These are phyloP conservation scores for Cerrena zonata DNA, from an alignment of 1,284 basidiomycete species.

Conservation along the genomic window DNA sequence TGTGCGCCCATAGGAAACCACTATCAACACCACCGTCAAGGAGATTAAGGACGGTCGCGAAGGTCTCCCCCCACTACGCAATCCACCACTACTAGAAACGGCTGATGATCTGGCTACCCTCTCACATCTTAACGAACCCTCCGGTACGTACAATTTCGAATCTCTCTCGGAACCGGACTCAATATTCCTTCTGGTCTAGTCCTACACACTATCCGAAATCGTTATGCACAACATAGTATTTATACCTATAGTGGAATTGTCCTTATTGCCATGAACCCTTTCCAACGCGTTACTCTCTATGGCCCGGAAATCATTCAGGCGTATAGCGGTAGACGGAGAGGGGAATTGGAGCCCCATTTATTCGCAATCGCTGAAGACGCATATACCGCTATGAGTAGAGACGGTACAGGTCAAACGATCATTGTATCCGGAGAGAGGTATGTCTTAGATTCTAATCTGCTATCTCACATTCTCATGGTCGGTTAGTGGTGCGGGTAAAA, in stretches of 20 bases:
- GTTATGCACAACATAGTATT: constrained; percentile 94
- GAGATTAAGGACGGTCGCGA: constrained; percentile 71
- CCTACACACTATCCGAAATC: constrained; percentile 92
- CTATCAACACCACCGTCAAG: constrained; percentile 71
- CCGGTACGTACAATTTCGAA: constrained; percentile 50
- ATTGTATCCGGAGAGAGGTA: constrained; percentile 98
- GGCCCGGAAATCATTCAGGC: constrained; percentile 96
- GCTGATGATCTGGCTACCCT: constrained; percentile 97
- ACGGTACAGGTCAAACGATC: constrained; percentile 94
- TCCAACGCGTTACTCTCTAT: constrained; percentile 89
- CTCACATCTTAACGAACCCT: constrained; percentile 96
- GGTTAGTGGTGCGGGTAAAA: constrained; percentile 95
- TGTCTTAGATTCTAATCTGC: constrained; percentile 17
- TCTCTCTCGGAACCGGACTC: not conserved
- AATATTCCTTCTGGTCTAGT: constrained; percentile 65
- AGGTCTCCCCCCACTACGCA: constrained; percentile 86
- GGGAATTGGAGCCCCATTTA: constrained; percentile 94
- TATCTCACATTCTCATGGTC: constrained; percentile 7
- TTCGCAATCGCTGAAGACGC: constrained; percentile 99
- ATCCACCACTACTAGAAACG: constrained; percentile 92
- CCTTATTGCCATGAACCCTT: constrained; percentile 97
- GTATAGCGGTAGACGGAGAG: constrained; percentile 87
- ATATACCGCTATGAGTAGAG: constrained; percentile 94
- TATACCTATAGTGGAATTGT: constrained; percentile 99
- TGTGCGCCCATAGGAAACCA: constrained; percentile 55